Evolutionary conservation across 345 rosid species (phyloP), one percentile per base, ranked within the genome.

Genomic region (Ceriops tagal): DNA sequence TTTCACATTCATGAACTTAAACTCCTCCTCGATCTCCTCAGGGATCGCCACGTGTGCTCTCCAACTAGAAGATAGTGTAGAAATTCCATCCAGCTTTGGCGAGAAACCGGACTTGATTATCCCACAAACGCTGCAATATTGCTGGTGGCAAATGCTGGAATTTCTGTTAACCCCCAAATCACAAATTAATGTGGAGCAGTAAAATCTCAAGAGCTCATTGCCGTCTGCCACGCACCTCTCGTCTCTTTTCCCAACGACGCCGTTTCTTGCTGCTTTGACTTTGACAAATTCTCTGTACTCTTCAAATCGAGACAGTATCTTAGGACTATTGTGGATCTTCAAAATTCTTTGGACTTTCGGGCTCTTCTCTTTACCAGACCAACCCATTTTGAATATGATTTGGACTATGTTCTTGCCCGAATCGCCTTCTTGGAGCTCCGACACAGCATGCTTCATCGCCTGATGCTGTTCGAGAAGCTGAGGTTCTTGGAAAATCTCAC

Each of bases 181-280:
- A 58, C 98, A 93, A 79, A 81, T 75, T 58, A 91, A 91, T 20
- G 96, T 89, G 26, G 98, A 83, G 69, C 98, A 93, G 74, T 88
- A 81, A 67, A 93, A 93, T 46, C 97, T 77, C 71, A 93, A 26
- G 2, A 93, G 95, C 81, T 93, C 98, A 71, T 93, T 93, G 10
- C 98, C 98, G 76, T 93, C 98, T 35, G 90, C 97, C 16, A 85
- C 78, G 72, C 98, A 93, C n/a, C 98, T 79, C 77, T 85, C 96
- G 71, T 92, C 92, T 27, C 85, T 77, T 21, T 73, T 65, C 65
- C 73, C 24, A 0, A 49, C 52, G 27, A 63, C 71, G n/a, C 85
- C 74, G 77, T 68, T 77, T 61, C 88, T 67, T 4, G 89, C 84
- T 0, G 95, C 96, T 72, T 87, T 83, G 4, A 88, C 73, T 71